phyloP scores from a whole-genome alignment of 2,329 filamentous ascomycete species.

The Aureobasidium sp. region DNA sequence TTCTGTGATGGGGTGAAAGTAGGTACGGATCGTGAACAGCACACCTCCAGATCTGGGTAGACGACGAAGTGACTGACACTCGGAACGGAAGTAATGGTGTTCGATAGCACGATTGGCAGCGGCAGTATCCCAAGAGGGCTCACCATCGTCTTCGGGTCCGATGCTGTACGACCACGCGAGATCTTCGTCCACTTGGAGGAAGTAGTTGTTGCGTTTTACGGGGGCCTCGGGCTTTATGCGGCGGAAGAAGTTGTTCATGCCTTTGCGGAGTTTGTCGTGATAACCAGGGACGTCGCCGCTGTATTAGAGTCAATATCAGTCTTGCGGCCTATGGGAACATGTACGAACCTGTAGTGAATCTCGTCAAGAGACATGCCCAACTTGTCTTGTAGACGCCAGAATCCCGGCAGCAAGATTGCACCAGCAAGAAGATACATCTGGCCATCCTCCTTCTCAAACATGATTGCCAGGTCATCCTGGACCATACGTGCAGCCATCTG shows the following conservation, averaged over 20 bases:
- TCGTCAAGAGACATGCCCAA: constrained; percentile 69
- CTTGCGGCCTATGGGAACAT: neutral
- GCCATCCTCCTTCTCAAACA: constrained; percentile 68
- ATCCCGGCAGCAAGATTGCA: constrained; percentile 66
- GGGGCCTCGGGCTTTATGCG: constrained; percentile 60
- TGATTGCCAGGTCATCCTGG: constrained; percentile 77
- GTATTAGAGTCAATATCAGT: neutral
- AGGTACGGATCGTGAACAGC: constrained; percentile 72
- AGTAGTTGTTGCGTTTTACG: constrained; percentile 71
- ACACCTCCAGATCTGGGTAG: constrained; percentile 39
- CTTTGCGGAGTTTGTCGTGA: constrained; percentile 61
- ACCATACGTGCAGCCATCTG: constrained; percentile 61
- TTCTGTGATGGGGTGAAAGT: constrained; percentile 63
- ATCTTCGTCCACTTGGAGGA: constrained; percentile 74
- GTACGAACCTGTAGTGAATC: constrained; percentile 55
- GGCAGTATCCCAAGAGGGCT: constrained; percentile 65
- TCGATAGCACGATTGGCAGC: constrained; percentile 64
- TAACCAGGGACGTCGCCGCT: constrained; percentile 67
- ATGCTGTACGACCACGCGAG: constrained; percentile 71
- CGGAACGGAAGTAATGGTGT: constrained; percentile 69
- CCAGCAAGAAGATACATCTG: constrained; percentile 76
- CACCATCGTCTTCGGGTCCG: constrained; percentile 56
- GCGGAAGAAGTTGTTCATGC: constrained; percentile 75
- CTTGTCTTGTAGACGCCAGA: constrained; percentile 78
- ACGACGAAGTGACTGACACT: constrained; percentile 57